Percentiles rank a stretch among this genome's conserved stretches.
Conservation (phyloP, 2,329 filamentous ascomycete genomes). For the Lasiodiplodia gonubiensis region DNA sequence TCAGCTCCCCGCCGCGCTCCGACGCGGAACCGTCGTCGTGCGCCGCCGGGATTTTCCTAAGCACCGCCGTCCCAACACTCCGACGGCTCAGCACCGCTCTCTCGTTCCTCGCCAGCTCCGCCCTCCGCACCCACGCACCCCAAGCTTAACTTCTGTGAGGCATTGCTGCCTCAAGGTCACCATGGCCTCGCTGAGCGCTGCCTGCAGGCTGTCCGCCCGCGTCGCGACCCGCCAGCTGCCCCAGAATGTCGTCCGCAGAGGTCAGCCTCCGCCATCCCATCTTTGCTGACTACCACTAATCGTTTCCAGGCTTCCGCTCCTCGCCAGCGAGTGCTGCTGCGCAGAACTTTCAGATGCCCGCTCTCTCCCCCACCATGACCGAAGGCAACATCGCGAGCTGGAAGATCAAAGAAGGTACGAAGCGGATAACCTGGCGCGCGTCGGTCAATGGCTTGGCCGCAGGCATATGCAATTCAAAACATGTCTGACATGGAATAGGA, state of each 20-base stretch:
- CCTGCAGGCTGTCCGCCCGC: slow-evolving; percentile 68
- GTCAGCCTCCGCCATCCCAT: slow-evolving; percentile 52
- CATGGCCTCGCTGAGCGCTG: slow-evolving; percentile 72
- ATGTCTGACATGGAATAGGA: slow-evolving; percentile 49
- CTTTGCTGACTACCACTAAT: slow-evolving; percentile 22
- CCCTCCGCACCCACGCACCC: slow-evolving; percentile 8
- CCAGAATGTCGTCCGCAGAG: slow-evolving; percentile 62
- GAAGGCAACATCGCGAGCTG: slow-evolving; percentile 86
- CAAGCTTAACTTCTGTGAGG: slow-evolving; percentile 13
- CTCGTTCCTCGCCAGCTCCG: slow-evolving; percentile 10
- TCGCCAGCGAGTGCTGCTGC: slow-evolving; percentile 70
- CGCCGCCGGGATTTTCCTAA: slow-evolving; percentile 27
- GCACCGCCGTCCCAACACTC: slow-evolving; percentile 26
- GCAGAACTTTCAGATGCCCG: slow-evolving; percentile 89
- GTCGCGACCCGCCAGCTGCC: slow-evolving; percentile 61
- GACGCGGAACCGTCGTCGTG: slow-evolving; percentile 21
- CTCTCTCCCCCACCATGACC: slow-evolving; percentile 90
- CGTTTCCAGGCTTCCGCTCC: slow-evolving; percentile 65
- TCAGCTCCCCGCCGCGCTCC: slow-evolving; percentile 28
- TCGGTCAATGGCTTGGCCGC: slow-evolving; percentile 1
- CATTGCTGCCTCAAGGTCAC: slow-evolving; percentile 28
- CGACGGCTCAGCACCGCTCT: slow-evolving; percentile 21
- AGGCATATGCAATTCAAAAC: background rate
- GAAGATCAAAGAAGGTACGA: slow-evolving; percentile 78
- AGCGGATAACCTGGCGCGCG: background rate